Evolutionary conservation across 1,139 yeast genomes (phyloP).

Genomic region (Yamadazyma epiphylla): DNA sequence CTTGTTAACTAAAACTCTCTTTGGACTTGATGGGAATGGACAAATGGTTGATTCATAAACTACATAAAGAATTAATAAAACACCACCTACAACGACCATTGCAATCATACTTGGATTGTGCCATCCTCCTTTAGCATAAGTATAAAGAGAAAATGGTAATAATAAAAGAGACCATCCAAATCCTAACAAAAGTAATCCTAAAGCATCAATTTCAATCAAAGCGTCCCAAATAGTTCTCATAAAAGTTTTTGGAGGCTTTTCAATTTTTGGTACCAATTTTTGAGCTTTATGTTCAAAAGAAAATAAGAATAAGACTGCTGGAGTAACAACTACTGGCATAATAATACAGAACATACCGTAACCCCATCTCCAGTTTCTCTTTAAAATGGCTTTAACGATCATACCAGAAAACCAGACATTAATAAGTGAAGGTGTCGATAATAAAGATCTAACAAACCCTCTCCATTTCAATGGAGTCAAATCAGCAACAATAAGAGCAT

Average conservation of each 20-base stretch:
- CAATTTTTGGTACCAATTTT: constrained; percentile 4
- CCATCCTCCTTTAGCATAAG: constrained; percentile 23
- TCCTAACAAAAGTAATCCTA: constrained; percentile 28
- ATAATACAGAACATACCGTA: constrained; percentile 31
- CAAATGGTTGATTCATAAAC: constrained; percentile 22
- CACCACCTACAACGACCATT: constrained; percentile 30
- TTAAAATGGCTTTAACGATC: constrained; percentile 21
- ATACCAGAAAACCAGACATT: constrained; percentile 29
- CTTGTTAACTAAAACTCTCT: constrained; percentile 21
- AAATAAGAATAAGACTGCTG: constrained; percentile 22
- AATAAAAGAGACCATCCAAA: constrained; percentile 28
- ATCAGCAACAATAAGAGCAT: constrained; percentile 24
- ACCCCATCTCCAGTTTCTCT: constrained; percentile 35
- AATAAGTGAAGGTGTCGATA: constrained; percentile 24
- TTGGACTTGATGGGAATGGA: constrained; percentile 30
- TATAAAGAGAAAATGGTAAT: constrained; percentile 24
- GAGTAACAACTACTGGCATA: constrained; percentile 25
- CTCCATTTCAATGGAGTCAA: constrained; percentile 30
- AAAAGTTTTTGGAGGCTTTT: constrained; percentile 4
- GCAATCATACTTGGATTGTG: constrained; percentile 33
- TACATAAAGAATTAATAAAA: constrained; percentile 19
- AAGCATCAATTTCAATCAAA: constrained; percentile 24
- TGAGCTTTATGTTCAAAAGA: constrained; percentile 23
- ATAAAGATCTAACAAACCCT: constrained; percentile 19
- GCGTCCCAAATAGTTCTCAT: constrained; percentile 9